Evolutionary conservation across 148 eudicot genomes (phyloP), one percentile per base, ranked within the genome.

Genomic region (Talinum fruticosum): DNA sequence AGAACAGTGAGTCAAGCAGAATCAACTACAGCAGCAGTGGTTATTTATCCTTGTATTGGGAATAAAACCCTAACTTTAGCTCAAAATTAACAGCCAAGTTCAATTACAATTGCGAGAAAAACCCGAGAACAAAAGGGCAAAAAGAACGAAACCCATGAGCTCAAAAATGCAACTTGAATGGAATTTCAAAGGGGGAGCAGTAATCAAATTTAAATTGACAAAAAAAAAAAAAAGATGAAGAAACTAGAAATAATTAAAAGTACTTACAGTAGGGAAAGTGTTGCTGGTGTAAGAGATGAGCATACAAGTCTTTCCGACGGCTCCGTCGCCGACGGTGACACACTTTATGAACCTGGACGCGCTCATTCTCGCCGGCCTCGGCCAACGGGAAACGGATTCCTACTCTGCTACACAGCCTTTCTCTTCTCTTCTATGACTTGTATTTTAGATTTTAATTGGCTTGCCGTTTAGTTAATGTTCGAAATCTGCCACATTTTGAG

Each of bases 251-350:
- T 7, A 61, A 66, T 36, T 24, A 37, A 35, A 51, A 36, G 33
- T 74, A 73, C 84, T 64, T 28, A 86, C 88, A 76, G 86, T 86
- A 30, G 88, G 88, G 79, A 86, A 86, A 79, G 86, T 86, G 84
- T 86, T 86, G 74, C 88, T 86, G 49, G 88, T 86, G 62, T 82
- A 82, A 73, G 84, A 82, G 28, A 82, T 82, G 10, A 82, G 84
- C 84, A 82, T 82, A 79, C 84, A 82, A 53, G 84, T 82, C 73
- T 82, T 82, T 67, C 84, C 84, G 45, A 82, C 84, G 38, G 84
- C 84, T 18, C 84, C 84, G 47, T 82, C 84, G 30, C 84, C 84
- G 44, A 82, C 84, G 32, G 84, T 82, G 23, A 82, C 84, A 77
- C 84, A 82, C 71, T 82, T 82, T 2, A 82, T 82, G 33, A 82